These are phyloP conservation scores for Trichopus zeylanicus DNA, from an alignment of 116 monocot species.

Conservation along the genomic window DNA sequence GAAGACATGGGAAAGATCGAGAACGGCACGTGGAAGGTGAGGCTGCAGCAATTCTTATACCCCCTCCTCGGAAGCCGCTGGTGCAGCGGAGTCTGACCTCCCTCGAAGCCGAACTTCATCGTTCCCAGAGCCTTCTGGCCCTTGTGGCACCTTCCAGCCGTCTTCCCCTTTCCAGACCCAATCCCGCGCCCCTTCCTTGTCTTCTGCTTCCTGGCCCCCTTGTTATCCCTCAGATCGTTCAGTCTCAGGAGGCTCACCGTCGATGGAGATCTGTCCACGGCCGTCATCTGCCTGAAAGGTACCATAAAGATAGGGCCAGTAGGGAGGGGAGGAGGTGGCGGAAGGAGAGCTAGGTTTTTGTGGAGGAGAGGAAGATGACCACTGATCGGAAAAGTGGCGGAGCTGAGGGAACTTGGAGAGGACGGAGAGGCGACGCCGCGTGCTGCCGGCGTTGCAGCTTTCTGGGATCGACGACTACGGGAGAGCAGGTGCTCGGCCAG, in stretches of 20 bases:
- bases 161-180: conserved; percentile 93
- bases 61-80: conserved; percentile 69
- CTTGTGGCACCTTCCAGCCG: conserved; percentile 86
- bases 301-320: not conserved
- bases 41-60: conserved; percentile 79
- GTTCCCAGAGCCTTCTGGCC: conserved; percentile 92
- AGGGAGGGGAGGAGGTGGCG: not conserved
- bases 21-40: conserved; percentile 67
- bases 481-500: too few relatives aligned
- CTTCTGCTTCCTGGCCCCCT: conserved; percentile 77
- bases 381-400: conserved; percentile 1
- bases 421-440: conserved; percentile 27
- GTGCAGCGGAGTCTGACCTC: conserved; percentile 90
- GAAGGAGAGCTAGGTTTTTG: conserved; percentile 1
- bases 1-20: not conserved
- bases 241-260: conserved; percentile 45
- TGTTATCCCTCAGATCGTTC: conserved; percentile 81
- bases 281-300: not conserved
- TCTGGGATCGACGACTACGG: too few relatives aligned
- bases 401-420: conserved; percentile 14
- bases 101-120: conserved; percentile 89
- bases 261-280: conserved; percentile 2
- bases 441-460: conserved; percentile 4
- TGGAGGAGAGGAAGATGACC: not conserved
- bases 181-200: conserved; percentile 84